Percentiles rank a stretch among this genome's conserved stretches.
phyloP scores from a whole-genome alignment of 192 early-diverging fungal species.

The Dispira simplex region DNA sequence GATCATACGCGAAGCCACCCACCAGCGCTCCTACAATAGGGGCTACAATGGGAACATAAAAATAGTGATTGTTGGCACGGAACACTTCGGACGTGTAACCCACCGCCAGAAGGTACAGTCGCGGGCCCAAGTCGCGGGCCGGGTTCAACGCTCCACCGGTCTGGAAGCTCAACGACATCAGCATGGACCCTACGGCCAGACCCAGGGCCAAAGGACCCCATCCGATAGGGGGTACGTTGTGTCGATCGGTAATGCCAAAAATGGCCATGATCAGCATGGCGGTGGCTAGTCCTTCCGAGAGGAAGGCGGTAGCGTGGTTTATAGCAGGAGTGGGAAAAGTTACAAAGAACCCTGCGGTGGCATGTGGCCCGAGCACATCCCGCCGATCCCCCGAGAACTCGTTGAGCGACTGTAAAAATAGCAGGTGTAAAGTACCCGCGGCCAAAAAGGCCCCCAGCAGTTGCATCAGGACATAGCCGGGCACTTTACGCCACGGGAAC shows the following conservation, averaged over 20 bases:
- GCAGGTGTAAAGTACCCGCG: conserved; percentile 6
- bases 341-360: conserved; percentile 12
- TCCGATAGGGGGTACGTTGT: not conserved
- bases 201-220: conserved; percentile 5
- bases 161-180: not conserved
- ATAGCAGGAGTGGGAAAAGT: not conserved
- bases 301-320: conserved; percentile 8
- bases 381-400: conserved; percentile 2
- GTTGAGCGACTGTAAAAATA: conserved; percentile 5
- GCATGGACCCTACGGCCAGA: not conserved
- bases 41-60: conserved; percentile 51
- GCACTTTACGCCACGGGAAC: conserved; percentile 18
- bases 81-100: conserved; percentile 51
- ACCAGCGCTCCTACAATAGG: conserved; percentile 45
- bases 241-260: not conserved
- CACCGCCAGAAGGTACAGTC: conserved; percentile 16
- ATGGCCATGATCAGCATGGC: conserved; percentile 5
- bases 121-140: conserved; percentile 16
- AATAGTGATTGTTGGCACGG: conserved; percentile 48
- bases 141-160: conserved; percentile 14
- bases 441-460: conserved; percentile 12
- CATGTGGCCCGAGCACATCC: not conserved
- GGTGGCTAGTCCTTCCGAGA: conserved; percentile 11
- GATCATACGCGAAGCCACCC: conserved; percentile 40
- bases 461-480: conserved; percentile 14